Percentiles rank a stretch among this genome's conserved stretches.
phyloP scores from a whole-genome alignment of 306 rosid genomes.

The peach (Prunus persica) region Prunus_persica_NCBIv2 NC_034014.1:26723501-26724000 shows the following conservation, averaged over 20 bases:
- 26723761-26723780: conserved; percentile 69
- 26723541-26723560: conserved; percentile 41
- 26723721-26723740: neutral
- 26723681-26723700: neutral
- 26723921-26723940: neutral
- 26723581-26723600: conserved; percentile 73
- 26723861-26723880: conserved; percentile 36
- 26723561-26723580: conserved; percentile 58
- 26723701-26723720: neutral
- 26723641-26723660: neutral
- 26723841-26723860: conserved; percentile 47
- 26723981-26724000: conserved; percentile 45
- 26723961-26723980: neutral
- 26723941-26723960: too few species aligned
- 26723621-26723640: neutral
- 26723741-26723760: neutral
- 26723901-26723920: neutral
- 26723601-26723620: neutral
- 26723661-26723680: neutral
- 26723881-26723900: conserved; percentile 29
- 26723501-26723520: conserved; percentile 35
- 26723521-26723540: conserved; percentile 45
- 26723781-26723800: conserved; percentile 71
- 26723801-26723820: conserved; percentile 67
- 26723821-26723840: conserved; percentile 52